A percentile compares a stretch with the other conserved stretches of the same genome.
Conservation (phyloP, 768 basidiomycete genomes). For the Mycena chlorophos region DNA sequence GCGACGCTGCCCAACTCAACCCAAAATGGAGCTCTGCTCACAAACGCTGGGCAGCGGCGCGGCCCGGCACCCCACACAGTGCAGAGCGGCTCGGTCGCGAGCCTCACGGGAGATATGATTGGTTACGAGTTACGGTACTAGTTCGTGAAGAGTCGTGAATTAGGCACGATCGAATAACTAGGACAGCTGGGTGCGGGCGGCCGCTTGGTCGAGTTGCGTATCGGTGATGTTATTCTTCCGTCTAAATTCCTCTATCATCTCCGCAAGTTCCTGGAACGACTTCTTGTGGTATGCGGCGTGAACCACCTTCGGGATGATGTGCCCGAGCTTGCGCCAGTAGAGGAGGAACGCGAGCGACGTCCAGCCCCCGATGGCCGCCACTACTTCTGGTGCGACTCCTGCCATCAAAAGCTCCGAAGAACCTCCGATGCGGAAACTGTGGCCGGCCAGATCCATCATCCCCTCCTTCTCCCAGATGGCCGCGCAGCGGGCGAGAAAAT, state of each 20-base stretch:
- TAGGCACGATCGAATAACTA: too few relatives aligned
- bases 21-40: not conserved
- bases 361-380: conserved; percentile 33
- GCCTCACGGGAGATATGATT: not conserved
- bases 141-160: too few relatives aligned
- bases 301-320: conserved; percentile 21
- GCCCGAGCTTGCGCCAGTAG: conserved; percentile 34
- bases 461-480: conserved; percentile 9
- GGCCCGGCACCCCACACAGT: not conserved
- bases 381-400: conserved; percentile 33
- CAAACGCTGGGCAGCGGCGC: not conserved
- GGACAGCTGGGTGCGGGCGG: too few relatives aligned
- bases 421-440: conserved; percentile 38
- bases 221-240: not conserved
- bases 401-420: conserved; percentile 30
- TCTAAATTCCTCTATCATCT: conserved; percentile 1
- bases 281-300: conserved; percentile 17
- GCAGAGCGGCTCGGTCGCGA: not conserved
- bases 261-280: not conserved
- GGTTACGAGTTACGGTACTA: not conserved
- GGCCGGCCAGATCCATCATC: conserved; percentile 24
- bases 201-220: not conserved
- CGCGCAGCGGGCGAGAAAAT: conserved; percentile 18
- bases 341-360: conserved; percentile 34
- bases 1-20: too few relatives aligned